Conservation (phyloP, 179 eudicot genomes). For the Drosera spatulata region DNA sequence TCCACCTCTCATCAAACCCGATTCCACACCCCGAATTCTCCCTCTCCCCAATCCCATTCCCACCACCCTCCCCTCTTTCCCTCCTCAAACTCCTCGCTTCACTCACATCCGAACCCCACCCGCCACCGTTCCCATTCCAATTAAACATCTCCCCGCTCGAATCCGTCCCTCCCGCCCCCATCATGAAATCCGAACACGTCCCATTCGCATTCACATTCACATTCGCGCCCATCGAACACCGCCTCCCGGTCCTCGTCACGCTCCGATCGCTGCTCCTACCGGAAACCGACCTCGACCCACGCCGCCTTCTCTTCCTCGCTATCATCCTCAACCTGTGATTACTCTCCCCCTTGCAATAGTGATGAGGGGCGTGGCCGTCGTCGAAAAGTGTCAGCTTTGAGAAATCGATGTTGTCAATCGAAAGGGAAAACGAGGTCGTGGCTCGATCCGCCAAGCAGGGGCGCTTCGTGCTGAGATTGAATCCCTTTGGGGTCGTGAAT, state of each 20-base stretch:
- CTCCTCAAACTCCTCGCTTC: slow-evolving; percentile 49
- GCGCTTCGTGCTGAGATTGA: slow-evolving; percentile 34
- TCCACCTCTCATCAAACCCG: slow-evolving; percentile 46
- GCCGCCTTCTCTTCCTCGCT: slow-evolving; percentile 57
- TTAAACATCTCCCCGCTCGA: slow-evolving; percentile 90
- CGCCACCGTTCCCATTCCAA: slow-evolving; percentile 19
- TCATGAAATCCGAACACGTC: slow-evolving; percentile 76
- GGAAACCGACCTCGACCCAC: slow-evolving; percentile 72
- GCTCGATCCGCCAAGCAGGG: slow-evolving; percentile 78
- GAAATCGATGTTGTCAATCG: slow-evolving; percentile 53
- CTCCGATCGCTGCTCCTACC: slow-evolving; percentile 72
- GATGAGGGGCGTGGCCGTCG: slow-evolving; percentile 17
- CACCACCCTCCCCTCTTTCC: slow-evolving; percentile 26
- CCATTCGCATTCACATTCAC: slow-evolving; percentile 12
- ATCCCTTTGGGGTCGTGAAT: slow-evolving; percentile 7
- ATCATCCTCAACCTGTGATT: slow-evolving; percentile 27
- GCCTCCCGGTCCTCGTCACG: slow-evolving; percentile 47
- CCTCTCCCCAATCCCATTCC: slow-evolving; percentile 23
- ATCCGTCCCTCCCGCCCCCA: slow-evolving; percentile 72
- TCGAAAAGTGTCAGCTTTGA: slow-evolving; percentile 69
- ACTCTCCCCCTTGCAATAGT: slow-evolving; percentile 15
- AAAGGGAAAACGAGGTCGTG: slow-evolving; percentile 44
- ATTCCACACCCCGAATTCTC: slow-evolving; percentile 27
- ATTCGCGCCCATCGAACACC: slow-evolving; percentile 54
- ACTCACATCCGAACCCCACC: slow-evolving; percentile 76